Conservation (phyloP, 768 basidiomycete genomes). For the Dentipellis sp. region DNA sequence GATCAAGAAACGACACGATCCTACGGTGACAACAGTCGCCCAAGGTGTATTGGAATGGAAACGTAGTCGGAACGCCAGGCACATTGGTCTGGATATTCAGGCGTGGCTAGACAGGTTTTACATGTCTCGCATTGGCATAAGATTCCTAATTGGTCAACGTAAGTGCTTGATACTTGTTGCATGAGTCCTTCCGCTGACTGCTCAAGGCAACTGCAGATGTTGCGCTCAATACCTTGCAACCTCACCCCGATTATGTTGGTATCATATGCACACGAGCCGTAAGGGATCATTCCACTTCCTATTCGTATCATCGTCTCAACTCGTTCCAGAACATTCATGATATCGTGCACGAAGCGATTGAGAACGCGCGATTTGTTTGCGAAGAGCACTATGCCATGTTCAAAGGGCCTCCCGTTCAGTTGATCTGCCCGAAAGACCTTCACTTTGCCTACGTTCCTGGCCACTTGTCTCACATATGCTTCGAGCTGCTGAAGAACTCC, state of each 20-base stretch:
- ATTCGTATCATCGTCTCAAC: conserved; percentile 2
- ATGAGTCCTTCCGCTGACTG: conserved; percentile 81
- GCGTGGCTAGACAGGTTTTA: conserved; percentile 97
- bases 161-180: conserved; percentile 1
- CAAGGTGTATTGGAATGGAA: conserved; percentile 98
- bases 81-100: conserved; percentile 83
- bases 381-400: conserved; percentile 95
- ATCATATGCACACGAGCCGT: conserved; percentile 94
- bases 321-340: conserved; percentile 76
- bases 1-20: conserved; percentile 94
- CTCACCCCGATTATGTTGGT: conserved; percentile 89
- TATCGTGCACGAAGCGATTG: conserved; percentile 96
- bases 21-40: conserved; percentile 94
- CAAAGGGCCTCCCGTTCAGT: conserved; percentile 91
- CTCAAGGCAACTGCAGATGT: conserved; percentile 50
- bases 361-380: conserved; percentile 91
- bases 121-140: conserved; percentile 90
- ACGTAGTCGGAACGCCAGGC: conserved; percentile 51
- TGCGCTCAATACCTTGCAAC: conserved; percentile 84
- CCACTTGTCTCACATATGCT: conserved; percentile 92
- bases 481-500: conserved; percentile 97
- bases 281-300: conserved; percentile 21
- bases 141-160: conserved; percentile 97
- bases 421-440: conserved; percentile 84
- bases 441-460: conserved; percentile 94